These are phyloP conservation scores for Pseudogymnoascus sp. DNA, from an alignment of 2,329 filamentous ascomycete species.

Conservation along the genomic window DNA sequence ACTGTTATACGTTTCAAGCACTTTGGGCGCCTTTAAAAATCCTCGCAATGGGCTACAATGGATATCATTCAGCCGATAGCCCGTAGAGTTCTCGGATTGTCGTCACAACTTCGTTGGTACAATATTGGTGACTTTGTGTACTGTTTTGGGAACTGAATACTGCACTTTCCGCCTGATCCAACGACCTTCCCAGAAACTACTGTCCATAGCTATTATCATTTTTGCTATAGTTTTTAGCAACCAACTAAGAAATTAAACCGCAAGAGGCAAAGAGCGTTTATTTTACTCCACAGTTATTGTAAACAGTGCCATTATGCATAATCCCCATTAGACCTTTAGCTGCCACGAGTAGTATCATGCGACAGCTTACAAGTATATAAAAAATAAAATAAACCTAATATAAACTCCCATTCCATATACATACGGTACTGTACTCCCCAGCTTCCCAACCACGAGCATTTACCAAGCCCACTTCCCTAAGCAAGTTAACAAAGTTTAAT, in stretches of 20 bases:
- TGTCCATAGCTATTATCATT: not conserved
- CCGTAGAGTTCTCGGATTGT: not conserved
- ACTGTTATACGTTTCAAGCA: not conserved
- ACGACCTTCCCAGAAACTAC: not conserved
- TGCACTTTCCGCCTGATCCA: not conserved
- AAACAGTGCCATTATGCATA: not conserved
- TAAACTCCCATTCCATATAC: not conserved
- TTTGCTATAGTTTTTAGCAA: not conserved
- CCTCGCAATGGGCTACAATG: not conserved
- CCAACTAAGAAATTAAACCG: not conserved
- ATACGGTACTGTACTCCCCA: not conserved
- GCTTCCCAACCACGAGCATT: not conserved
- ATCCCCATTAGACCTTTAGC: not conserved
- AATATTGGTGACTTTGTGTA: too few relatives aligned
- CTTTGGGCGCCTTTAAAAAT: not conserved
- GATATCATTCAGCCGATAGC: too few relatives aligned
- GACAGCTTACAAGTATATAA: not conserved
- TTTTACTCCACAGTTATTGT: not conserved
- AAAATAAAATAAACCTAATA: not conserved
- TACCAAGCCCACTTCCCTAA: not conserved
- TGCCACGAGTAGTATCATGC: not conserved
- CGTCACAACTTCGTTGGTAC: not conserved
- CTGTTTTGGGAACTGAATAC: not conserved
- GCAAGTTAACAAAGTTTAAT: conserved; percentile 28
- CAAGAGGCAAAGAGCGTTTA: not conserved